These are phyloP conservation scores for Misopates orontium DNA, from an alignment of 257 asterid genomes.

Conservation along the genomic window DNA sequence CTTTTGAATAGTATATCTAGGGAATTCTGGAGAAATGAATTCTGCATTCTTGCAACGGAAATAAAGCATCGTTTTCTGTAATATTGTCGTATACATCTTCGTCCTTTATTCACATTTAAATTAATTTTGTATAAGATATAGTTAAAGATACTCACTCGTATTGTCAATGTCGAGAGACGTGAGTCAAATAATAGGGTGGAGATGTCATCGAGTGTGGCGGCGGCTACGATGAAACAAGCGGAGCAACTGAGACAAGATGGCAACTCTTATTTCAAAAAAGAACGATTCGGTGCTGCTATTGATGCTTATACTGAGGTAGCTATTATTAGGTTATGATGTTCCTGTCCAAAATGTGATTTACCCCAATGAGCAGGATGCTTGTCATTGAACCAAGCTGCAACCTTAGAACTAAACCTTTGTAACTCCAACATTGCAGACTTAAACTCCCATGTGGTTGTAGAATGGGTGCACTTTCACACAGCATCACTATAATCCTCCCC, in stretches of 20 bases:
- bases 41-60: too few relatives aligned
- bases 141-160: too few relatives aligned
- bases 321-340: too few relatives aligned
- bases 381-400: neutral
- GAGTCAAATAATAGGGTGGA: too few relatives aligned
- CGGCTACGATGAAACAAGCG: slow-evolving; percentile 59
- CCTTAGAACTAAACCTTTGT: neutral
- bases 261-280: slow-evolving; percentile 61
- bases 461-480: neutral
- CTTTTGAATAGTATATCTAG: too few relatives aligned
- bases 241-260: slow-evolving; percentile 77
- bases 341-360: neutral
- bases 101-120: too few relatives aligned
- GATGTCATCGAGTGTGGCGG: too few relatives aligned
- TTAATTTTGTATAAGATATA: too few relatives aligned
- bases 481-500: neutral
- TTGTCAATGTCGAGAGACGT: too few relatives aligned
- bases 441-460: neutral
- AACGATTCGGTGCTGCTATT: slow-evolving; percentile 79
- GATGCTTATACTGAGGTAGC: slow-evolving; percentile 78
- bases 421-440: neutral
- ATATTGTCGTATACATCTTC: too few relatives aligned
- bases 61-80: too few relatives aligned
- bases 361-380: neutral
- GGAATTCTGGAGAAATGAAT: too few relatives aligned